phyloP scores from a whole-genome alignment of 2,329 filamentous ascomycete genomes.

The Trichoderma cornu-damae region DNA sequence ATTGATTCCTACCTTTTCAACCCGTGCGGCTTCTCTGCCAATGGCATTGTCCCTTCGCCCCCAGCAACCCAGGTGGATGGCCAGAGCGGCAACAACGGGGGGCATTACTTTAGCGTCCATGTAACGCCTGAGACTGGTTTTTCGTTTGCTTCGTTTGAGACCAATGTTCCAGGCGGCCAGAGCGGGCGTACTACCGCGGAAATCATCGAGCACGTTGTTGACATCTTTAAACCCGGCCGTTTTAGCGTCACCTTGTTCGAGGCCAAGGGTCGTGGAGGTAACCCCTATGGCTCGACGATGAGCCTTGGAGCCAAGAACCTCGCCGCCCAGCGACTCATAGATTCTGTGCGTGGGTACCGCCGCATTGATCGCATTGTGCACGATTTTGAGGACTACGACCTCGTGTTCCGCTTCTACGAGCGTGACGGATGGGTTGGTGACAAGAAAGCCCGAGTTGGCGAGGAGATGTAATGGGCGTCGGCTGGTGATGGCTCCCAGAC shows the following conservation, averaged over 20 bases:
- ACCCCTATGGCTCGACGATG: slow-evolving; percentile 38
- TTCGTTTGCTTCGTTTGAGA: slow-evolving; percentile 97
- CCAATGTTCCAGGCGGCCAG: slow-evolving; percentile 87
- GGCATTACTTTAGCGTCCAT: slow-evolving; percentile 97
- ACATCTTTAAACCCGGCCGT: slow-evolving; percentile 94
- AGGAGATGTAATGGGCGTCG: slow-evolving; percentile 36
- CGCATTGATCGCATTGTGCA: slow-evolving; percentile 93
- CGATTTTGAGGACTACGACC: slow-evolving; percentile 93
- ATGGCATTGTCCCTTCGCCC: slow-evolving; percentile 84
- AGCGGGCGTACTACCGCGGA: slow-evolving; percentile 83
- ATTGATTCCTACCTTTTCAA: slow-evolving; percentile 96
- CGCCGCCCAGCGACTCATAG: slow-evolving; percentile 54
- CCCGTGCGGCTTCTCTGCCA: slow-evolving; percentile 95
- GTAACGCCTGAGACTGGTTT: slow-evolving; percentile 96
- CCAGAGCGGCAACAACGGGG: slow-evolving; percentile 41
- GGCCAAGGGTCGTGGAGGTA: slow-evolving; percentile 59
- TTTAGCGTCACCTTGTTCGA: slow-evolving; percentile 98
- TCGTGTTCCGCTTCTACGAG: slow-evolving; percentile 96
- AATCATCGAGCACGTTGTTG: slow-evolving; percentile 87
- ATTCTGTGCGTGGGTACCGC: slow-evolving; percentile 78
- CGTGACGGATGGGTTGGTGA: slow-evolving; percentile 67
- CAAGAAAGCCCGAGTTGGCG: slow-evolving; percentile 50
- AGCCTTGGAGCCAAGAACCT: slow-evolving; percentile 36
- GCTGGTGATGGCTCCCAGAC: neutral
- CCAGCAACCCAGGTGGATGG: slow-evolving; percentile 37